These are phyloP conservation scores for Phyllosticta citribraziliensis DNA, from an alignment of 2,329 filamentous ascomycete species.

Conservation along the genomic window DNA sequence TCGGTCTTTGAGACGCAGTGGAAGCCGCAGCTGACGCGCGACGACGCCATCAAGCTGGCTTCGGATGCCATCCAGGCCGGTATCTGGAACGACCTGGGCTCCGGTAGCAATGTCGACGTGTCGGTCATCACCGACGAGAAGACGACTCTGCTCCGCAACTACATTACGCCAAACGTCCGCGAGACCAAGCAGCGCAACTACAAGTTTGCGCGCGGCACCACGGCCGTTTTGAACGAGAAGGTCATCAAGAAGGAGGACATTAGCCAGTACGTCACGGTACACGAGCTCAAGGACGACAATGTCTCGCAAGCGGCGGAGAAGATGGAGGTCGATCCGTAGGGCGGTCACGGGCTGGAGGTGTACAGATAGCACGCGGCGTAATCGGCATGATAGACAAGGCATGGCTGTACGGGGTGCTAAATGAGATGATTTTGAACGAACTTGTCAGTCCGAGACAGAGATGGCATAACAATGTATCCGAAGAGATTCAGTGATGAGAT, in stretches of 20 bases:
- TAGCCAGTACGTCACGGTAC: slow-evolving; percentile 84
- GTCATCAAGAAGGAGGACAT: slow-evolving; percentile 90
- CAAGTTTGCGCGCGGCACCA: slow-evolving; percentile 83
- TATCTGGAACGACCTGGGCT: slow-evolving; percentile 98
- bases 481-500: no score
- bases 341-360: neutral
- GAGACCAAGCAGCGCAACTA: slow-evolving; percentile 90
- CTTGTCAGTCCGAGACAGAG: neutral
- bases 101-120: slow-evolving; percentile 94
- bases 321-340: slow-evolving; percentile 52
- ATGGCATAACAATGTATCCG: no score
- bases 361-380: neutral
- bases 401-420: neutral
- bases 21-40: slow-evolving; percentile 66
- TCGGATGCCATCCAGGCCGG: slow-evolving; percentile 85
- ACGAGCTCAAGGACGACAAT: slow-evolving; percentile 65
- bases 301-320: slow-evolving; percentile 51
- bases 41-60: slow-evolving; percentile 74
- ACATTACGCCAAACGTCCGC: slow-evolving; percentile 85
- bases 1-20: slow-evolving; percentile 95
- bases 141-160: slow-evolving; percentile 87
- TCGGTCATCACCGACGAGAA: slow-evolving; percentile 92
- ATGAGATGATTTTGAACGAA: slow-evolving; percentile 7
- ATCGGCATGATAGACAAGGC: neutral
- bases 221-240: slow-evolving; percentile 91